Evolutionary conservation across 495 filamentous ascomycete species (phyloP).

Genomic region (Neurospora sublineolata): DNA sequence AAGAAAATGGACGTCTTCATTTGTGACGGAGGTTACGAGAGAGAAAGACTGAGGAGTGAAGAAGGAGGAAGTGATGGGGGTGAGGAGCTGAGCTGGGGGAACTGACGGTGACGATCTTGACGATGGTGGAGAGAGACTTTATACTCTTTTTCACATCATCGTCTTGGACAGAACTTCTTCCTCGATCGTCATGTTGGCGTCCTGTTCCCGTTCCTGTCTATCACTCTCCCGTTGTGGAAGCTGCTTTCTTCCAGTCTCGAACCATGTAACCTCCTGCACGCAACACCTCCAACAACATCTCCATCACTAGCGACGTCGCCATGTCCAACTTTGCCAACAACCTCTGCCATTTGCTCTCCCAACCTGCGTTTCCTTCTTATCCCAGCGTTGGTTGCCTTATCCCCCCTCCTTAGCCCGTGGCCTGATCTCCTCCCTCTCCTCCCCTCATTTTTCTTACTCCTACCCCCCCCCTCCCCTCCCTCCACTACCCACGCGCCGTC

Average conservation of each 20-base stretch:
- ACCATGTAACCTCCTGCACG: neutral
- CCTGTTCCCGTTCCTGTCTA: neutral
- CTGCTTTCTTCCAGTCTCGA: neutral
- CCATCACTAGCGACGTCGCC: neutral
- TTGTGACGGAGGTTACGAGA: neutral
- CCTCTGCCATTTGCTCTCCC: neutral
- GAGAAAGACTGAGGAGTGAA: neutral
- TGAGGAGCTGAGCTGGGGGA: neutral
- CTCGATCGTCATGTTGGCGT: neutral
- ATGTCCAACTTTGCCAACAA: neutral
- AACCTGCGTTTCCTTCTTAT: neutral
- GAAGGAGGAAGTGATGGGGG: neutral
- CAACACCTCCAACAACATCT: neutral
- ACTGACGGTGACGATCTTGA: neutral
- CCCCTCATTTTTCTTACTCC: too few relatives aligned
- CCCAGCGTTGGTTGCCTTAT: neutral
- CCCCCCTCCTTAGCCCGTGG: neutral
- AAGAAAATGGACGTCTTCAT: neutral
- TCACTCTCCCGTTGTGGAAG: neutral
- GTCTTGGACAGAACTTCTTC: neutral
- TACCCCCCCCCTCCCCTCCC: neutral
- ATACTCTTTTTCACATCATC: neutral
- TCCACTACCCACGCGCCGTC: neutral
- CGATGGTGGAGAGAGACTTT: neutral
- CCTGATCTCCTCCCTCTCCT: too few relatives aligned